Evolutionary conservation across 495 filamentous ascomycete genomes (phyloP).

Genomic region (Podospora didyma): DNA sequence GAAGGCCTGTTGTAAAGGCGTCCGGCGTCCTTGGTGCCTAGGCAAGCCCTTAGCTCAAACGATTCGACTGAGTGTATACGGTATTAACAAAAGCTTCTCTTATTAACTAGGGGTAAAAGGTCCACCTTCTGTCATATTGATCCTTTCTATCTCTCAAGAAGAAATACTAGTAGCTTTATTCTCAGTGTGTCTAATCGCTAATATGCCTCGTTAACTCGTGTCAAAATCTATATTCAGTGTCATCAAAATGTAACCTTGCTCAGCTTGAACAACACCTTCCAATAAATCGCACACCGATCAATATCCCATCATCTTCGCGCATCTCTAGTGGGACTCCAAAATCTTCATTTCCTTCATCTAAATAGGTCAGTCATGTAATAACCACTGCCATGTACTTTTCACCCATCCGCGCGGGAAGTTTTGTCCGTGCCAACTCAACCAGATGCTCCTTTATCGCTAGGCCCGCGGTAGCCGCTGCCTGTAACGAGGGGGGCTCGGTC

Average conservation of each 20-base stretch:
- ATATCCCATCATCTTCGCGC: constrained; percentile 46
- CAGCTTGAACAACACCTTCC: constrained; percentile 18
- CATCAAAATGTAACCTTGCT: background rate
- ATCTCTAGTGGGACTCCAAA: constrained; percentile 47
- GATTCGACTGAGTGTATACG: too few relatives aligned
- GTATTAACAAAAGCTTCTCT: too few relatives aligned
- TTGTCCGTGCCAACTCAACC: constrained; percentile 28
- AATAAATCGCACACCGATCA: constrained; percentile 48
- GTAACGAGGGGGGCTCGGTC: background rate
- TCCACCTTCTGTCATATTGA: too few relatives aligned
- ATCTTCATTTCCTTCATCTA: constrained; percentile 44
- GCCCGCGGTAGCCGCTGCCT: background rate
- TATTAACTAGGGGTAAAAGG: too few relatives aligned
- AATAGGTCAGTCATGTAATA: constrained; percentile 48
- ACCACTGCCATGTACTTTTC: constrained; percentile 43
- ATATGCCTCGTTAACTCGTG: too few relatives aligned
- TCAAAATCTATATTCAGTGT: too few relatives aligned
- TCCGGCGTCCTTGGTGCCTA: too few relatives aligned
- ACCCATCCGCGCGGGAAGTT: constrained; percentile 45
- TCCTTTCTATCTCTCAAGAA: too few relatives aligned
- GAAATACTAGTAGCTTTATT: too few relatives aligned
- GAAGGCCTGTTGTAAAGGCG: too few relatives aligned
- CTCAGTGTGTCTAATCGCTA: too few relatives aligned
- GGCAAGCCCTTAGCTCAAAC: too few relatives aligned
- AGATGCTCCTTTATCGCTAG: constrained; percentile 19